These are phyloP conservation scores for Hirschioporus abietinus DNA, from an alignment of 768 basidiomycete species.

Conservation along the genomic window DNA sequence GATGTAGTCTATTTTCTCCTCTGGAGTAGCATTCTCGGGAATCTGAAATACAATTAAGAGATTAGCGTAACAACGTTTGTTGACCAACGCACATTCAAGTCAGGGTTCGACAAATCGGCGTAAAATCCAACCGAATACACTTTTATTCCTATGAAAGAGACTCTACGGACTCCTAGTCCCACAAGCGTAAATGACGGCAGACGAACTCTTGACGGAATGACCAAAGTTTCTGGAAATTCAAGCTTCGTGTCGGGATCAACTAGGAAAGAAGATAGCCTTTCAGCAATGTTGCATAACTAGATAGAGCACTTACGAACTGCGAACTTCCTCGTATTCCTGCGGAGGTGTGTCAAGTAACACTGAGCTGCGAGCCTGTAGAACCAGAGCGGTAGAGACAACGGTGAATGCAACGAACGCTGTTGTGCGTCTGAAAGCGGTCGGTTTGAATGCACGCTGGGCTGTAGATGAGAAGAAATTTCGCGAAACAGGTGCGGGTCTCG, in stretches of 20 bases:
- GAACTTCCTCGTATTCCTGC: neutral
- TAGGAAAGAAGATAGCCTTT: slow-evolving; percentile 18
- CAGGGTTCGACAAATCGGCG: slow-evolving; percentile 68
- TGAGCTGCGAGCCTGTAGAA: neutral
- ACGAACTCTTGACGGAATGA: slow-evolving; percentile 56
- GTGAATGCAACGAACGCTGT: neutral
- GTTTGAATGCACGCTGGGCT: neutral
- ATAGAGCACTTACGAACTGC: neutral
- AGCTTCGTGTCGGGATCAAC: slow-evolving; percentile 75
- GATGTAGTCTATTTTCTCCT: slow-evolving; percentile 68
- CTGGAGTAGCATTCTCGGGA: slow-evolving; percentile 46
- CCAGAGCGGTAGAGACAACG: neutral
- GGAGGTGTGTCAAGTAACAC: slow-evolving; percentile 8
- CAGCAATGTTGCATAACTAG: neutral
- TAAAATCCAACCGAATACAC: slow-evolving; percentile 92
- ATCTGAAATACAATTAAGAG: slow-evolving; percentile 34
- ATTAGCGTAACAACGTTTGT: neutral
- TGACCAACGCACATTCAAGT: slow-evolving; percentile 43
- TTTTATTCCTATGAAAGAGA: slow-evolving; percentile 82
- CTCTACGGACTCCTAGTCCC: slow-evolving; percentile 82
- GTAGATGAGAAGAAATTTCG: neutral
- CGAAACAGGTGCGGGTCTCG: neutral
- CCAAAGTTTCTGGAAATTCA: slow-evolving; percentile 62
- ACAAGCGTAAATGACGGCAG: slow-evolving; percentile 64
- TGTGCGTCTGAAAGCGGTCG: neutral